Conservation (phyloP, 495 filamentous ascomycete genomes). For the Elasticomyces elasticus region DNA sequence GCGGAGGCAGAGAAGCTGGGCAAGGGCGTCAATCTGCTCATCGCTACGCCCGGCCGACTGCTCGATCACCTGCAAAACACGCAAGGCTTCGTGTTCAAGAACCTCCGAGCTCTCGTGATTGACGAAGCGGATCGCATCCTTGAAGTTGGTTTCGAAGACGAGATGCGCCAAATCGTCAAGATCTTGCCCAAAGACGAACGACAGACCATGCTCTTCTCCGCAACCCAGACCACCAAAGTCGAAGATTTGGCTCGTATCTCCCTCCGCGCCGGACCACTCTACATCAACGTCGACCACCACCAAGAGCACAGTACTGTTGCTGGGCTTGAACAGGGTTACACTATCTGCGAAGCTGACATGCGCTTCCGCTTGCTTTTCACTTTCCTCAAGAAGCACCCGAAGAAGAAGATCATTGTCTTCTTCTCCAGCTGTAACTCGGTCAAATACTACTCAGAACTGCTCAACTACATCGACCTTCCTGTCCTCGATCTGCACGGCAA, state of each 20-base stretch:
- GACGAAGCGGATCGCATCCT: slow-evolving; percentile 91
- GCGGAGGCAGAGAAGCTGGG: slow-evolving; percentile 88
- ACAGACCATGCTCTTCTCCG: slow-evolving; percentile 95
- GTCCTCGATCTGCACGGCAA: slow-evolving; percentile 85
- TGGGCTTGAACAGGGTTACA: slow-evolving; percentile 89
- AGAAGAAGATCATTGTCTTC: slow-evolving; percentile 97
- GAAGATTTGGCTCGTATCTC: slow-evolving; percentile 94
- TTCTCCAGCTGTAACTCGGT: slow-evolving; percentile 89
- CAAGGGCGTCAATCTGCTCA: slow-evolving; percentile 88
- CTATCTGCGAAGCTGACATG: slow-evolving; percentile 84
- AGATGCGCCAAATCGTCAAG: slow-evolving; percentile 95
- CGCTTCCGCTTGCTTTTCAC: slow-evolving; percentile 91
- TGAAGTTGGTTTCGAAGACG: slow-evolving; percentile 96
- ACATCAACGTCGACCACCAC: slow-evolving; percentile 82
- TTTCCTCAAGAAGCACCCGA: slow-evolving; percentile 80
- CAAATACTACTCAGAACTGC: slow-evolving; percentile 85
- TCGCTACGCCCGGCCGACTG: slow-evolving; percentile 86
- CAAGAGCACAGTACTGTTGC: slow-evolving; percentile 81
- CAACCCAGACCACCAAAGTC: slow-evolving; percentile 96
- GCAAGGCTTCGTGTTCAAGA: slow-evolving; percentile 85
- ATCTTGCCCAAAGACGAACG: slow-evolving; percentile 81
- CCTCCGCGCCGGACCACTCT: slow-evolving; percentile 79
- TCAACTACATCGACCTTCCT: slow-evolving; percentile 93
- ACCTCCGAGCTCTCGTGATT: slow-evolving; percentile 77
- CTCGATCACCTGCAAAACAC: slow-evolving; percentile 95